phyloP scores from a whole-genome alignment of 2,329 filamentous ascomycete genomes.

The Diaporthe aspalathi region DNA sequence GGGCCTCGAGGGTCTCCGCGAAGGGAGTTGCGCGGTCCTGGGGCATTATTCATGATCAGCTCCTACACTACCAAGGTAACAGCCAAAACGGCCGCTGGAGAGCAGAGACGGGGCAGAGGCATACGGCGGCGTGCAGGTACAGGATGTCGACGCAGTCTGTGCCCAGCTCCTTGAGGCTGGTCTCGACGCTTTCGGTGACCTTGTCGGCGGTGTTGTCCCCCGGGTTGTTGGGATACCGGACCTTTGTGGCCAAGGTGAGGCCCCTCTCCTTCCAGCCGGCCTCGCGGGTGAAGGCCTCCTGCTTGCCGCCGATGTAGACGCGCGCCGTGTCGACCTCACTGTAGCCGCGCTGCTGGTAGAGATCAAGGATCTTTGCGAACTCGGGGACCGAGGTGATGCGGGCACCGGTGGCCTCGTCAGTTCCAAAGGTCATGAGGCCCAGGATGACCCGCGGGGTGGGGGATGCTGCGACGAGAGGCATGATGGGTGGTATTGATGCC shows the following conservation, averaged over 20 bases:
- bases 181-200: conserved; percentile 73
- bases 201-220: conserved; percentile 73
- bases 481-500: neutral
- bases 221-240: conserved; percentile 67
- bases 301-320: conserved; percentile 73
- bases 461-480: conserved; percentile 38
- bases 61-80: no score
- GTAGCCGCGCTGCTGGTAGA: conserved; percentile 75
- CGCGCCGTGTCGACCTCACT: conserved; percentile 80
- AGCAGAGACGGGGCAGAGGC: conserved; percentile 19
- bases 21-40: conserved; percentile 76
- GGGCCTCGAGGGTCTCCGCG: conserved; percentile 79
- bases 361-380: conserved; percentile 73
- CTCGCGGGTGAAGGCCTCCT: conserved; percentile 75
- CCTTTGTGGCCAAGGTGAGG: conserved; percentile 75
- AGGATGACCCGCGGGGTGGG: conserved; percentile 67
- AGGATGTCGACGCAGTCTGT: conserved; percentile 79
- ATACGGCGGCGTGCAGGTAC: conserved; percentile 76
- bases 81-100: no score
- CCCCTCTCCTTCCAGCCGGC: conserved; percentile 77
- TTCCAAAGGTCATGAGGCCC: conserved; percentile 78
- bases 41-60: neutral
- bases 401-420: conserved; percentile 66
- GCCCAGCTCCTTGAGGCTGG: conserved; percentile 76
- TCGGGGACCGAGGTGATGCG: conserved; percentile 70